Evolutionary conservation across 306 rosid genomes (phyloP).

Genomic region (Coriaria nepalensis): DNA sequence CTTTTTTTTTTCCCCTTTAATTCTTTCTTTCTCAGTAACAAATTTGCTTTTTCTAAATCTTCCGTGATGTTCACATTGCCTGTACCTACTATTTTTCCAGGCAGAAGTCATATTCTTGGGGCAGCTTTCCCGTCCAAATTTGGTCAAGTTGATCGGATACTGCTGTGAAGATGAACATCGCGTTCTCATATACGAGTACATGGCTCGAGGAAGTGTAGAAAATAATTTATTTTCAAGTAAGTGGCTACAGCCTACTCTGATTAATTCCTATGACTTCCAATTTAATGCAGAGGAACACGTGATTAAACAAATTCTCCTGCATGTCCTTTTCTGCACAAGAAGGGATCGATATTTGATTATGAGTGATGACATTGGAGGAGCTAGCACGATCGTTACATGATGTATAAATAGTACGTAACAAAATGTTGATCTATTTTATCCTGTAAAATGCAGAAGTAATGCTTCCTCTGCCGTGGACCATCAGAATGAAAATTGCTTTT

Average conservation of each 20-base stretch:
- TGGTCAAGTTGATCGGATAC: conserved; percentile 85
- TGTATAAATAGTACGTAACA: neutral
- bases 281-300: neutral
- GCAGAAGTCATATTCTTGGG: conserved; percentile 99
- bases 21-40: neutral
- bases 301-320: too few relatives aligned
- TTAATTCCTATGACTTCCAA: neutral
- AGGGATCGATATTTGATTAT: too few relatives aligned
- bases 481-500: conserved; percentile 90
- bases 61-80: too few relatives aligned
- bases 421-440: conserved; percentile 1
- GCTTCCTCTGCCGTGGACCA: conserved; percentile 93
- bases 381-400: too few relatives aligned
- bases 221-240: conserved; percentile 83
- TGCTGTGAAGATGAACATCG: conserved; percentile 96
- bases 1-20: conserved; percentile 9
- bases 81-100: conserved; percentile 25
- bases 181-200: conserved; percentile 81
- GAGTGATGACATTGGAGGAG: too few relatives aligned
- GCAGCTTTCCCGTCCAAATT: conserved; percentile 96
- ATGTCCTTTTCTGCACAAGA: too few relatives aligned
- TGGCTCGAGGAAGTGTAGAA: conserved; percentile 92
- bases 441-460: conserved; percentile 45
- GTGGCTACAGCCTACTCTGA: conserved; percentile 5
- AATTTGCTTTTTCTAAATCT: too few relatives aligned